These are phyloP conservation scores for Nitzschia sp. DNA, from an alignment of 108 stramenopile species.

Conservation along the genomic window DNA sequence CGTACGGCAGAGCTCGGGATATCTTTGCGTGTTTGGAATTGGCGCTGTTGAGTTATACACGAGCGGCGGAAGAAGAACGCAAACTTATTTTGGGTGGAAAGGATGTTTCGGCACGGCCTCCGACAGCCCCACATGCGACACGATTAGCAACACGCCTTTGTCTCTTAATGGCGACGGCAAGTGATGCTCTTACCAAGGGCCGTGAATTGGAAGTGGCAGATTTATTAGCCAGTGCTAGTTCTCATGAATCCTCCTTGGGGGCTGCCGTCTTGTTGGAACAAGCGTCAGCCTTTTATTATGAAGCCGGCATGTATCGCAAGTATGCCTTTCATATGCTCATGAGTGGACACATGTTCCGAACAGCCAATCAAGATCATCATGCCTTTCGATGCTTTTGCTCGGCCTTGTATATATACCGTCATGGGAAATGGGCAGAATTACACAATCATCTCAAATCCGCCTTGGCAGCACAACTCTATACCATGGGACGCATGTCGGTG, in stretches of 20 bases:
- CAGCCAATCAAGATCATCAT: slow-evolving; percentile 79
- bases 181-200: slow-evolving; percentile 40
- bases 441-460: slow-evolving; percentile 80
- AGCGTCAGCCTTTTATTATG: slow-evolving; percentile 72
- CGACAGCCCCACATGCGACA: slow-evolving; percentile 60
- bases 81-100: slow-evolving; percentile 1
- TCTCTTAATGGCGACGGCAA: slow-evolving; percentile 57
- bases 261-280: slow-evolving; percentile 87
- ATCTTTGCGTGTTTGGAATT: slow-evolving; percentile 58
- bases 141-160: slow-evolving; percentile 78
- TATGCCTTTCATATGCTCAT: slow-evolving; percentile 92
- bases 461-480: slow-evolving; percentile 81
- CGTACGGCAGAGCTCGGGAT: slow-evolving; percentile 44
- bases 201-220: slow-evolving; percentile 85
- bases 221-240: slow-evolving; percentile 78
- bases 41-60: slow-evolving; percentile 72
- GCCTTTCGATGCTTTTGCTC: slow-evolving; percentile 87
- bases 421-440: slow-evolving; percentile 77
- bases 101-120: slow-evolving; percentile 45
- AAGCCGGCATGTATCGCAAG: slow-evolving; percentile 74
- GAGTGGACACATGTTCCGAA: slow-evolving; percentile 91
- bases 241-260: slow-evolving; percentile 82
- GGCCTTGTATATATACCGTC: slow-evolving; percentile 74
- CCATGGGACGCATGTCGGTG: slow-evolving; percentile 73
- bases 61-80: slow-evolving; percentile 78